These are phyloP conservation scores for Polyporus arcularius DNA, from an alignment of 768 basidiomycete genomes.

Conservation along the genomic window DNA sequence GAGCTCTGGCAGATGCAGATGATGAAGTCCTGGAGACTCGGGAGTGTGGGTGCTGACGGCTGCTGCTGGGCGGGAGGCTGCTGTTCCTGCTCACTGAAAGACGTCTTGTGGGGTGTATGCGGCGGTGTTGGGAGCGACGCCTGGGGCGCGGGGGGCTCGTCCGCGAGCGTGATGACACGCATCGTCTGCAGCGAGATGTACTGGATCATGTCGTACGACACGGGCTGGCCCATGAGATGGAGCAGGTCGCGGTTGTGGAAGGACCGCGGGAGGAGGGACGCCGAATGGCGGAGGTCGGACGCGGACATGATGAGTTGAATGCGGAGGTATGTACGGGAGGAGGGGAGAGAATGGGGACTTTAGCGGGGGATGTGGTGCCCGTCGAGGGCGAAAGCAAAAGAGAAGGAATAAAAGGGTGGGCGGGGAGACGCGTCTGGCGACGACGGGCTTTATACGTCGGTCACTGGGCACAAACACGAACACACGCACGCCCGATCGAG, in stretches of 20 bases:
- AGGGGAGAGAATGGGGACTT: constrained; percentile 30
- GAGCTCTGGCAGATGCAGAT: constrained; percentile 73
- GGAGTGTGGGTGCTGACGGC: constrained; percentile 40
- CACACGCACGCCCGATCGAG: constrained; percentile 15
- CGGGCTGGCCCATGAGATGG: constrained; percentile 72
- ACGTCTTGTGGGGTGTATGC: constrained; percentile 56
- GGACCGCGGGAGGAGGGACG: constrained; percentile 77
- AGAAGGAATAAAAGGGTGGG: constrained; percentile 26
- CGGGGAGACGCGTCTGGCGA: constrained; percentile 12
- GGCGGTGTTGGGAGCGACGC: constrained; percentile 64
- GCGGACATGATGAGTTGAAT: constrained; percentile 28
- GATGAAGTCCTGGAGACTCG: constrained; percentile 85
- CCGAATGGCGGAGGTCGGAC: constrained; percentile 57
- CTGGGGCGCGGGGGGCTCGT: constrained; percentile 38
- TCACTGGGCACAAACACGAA: constrained; percentile 25
- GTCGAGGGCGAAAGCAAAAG: constrained; percentile 36
- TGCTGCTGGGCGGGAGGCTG: constrained; percentile 13
- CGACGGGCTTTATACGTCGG: constrained; percentile 18
- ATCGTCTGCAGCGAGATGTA: constrained; percentile 81
- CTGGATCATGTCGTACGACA: constrained; percentile 83
- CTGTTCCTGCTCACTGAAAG: constrained; percentile 29
- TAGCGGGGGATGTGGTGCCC: constrained; percentile 33
- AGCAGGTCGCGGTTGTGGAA: constrained; percentile 82
- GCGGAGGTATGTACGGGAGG: neutral
- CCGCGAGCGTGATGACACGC: constrained; percentile 72